phyloP scores from a whole-genome alignment of 2,329 filamentous ascomycete genomes.

The Akanthomyces dipterigenus region DNA sequence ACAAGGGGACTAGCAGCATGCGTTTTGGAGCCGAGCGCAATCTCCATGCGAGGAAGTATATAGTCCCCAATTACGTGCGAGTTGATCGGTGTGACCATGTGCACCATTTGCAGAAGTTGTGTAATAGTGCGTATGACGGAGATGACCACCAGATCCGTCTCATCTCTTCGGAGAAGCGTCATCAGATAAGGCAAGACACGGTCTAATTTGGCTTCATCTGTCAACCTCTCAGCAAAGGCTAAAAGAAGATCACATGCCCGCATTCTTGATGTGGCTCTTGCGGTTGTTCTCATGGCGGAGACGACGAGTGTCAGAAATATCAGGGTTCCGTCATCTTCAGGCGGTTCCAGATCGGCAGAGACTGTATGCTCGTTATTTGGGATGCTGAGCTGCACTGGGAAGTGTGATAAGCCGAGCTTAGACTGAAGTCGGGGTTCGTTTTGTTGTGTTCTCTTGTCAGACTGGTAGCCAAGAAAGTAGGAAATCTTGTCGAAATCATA shows the following conservation, averaged over 20 bases:
- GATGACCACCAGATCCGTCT: slow-evolving; percentile 75
- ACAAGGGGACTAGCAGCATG: slow-evolving; percentile 58
- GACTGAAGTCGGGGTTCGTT: slow-evolving; percentile 22
- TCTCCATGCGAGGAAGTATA: slow-evolving; percentile 57
- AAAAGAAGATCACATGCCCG: slow-evolving; percentile 86
- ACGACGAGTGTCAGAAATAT: slow-evolving; percentile 88
- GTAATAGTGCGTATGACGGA: slow-evolving; percentile 81
- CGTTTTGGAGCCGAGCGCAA: slow-evolving; percentile 40
- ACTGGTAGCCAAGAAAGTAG: slow-evolving; percentile 75
- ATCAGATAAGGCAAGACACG: slow-evolving; percentile 87
- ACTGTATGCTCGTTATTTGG: slow-evolving; percentile 74
- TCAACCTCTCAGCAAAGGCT: slow-evolving; percentile 83
- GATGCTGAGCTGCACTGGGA: slow-evolving; percentile 79
- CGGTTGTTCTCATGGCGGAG: slow-evolving; percentile 82
- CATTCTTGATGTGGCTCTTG: slow-evolving; percentile 77
- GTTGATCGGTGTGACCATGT: slow-evolving; percentile 75
- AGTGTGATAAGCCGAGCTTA: slow-evolving; percentile 53
- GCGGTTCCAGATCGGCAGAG: slow-evolving; percentile 51
- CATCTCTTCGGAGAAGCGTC: slow-evolving; percentile 66
- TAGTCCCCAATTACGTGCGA: slow-evolving; percentile 64
- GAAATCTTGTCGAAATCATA: slow-evolving; percentile 97
- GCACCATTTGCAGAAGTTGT: slow-evolving; percentile 79
- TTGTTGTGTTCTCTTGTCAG: slow-evolving; percentile 35
- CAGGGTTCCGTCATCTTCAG: slow-evolving; percentile 79
- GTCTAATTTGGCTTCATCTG: slow-evolving; percentile 93